Conservation (phyloP, 352 stramenopile species). For the Globisporangium ultimum region DNA sequence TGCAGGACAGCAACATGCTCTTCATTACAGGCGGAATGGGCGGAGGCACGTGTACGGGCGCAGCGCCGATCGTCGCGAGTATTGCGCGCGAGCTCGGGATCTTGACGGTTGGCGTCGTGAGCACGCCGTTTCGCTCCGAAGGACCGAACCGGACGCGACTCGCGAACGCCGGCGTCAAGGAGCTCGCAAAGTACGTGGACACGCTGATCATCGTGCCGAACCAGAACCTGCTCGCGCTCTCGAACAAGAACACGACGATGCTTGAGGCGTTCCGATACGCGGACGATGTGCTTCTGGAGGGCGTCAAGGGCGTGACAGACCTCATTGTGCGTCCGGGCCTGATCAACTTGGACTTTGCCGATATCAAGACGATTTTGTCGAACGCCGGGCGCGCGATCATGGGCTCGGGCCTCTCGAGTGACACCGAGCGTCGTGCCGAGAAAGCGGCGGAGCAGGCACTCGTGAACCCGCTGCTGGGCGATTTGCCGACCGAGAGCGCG, state of each 20-base stretch:
- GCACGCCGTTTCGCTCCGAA: slow-evolving; percentile 95
- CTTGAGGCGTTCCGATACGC: slow-evolving; percentile 92
- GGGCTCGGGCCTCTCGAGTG: slow-evolving; percentile 86
- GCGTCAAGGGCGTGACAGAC: slow-evolving; percentile 95
- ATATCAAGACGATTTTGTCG: slow-evolving; percentile 95
- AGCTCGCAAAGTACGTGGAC: slow-evolving; percentile 92
- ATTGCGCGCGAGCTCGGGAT: slow-evolving; percentile 91
- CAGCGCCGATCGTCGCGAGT: slow-evolving; percentile 92
- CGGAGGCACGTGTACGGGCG: slow-evolving; percentile 90
- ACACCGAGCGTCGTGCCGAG: slow-evolving; percentile 67
- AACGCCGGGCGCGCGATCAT: slow-evolving; percentile 94
- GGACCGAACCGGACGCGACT: slow-evolving; percentile 92
- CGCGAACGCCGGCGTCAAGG: slow-evolving; percentile 89
- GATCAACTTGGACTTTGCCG: slow-evolving; percentile 98
- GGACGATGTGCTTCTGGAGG: slow-evolving; percentile 94
- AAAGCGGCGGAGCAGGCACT: slow-evolving; percentile 93
- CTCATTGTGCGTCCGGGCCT: slow-evolving; percentile 94
- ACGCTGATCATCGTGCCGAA: slow-evolving; percentile 97
- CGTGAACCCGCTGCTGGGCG: slow-evolving; percentile 91
- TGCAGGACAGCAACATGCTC: slow-evolving; percentile 93
- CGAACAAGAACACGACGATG: slow-evolving; percentile 92
- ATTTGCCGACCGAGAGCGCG: slow-evolving; percentile 92
- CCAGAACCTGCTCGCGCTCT: slow-evolving; percentile 93
- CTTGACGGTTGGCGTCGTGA: slow-evolving; percentile 95
- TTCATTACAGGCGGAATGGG: slow-evolving; percentile 97